A percentile compares a stretch with the other conserved stretches of the same genome.
phyloP scores from a whole-genome alignment of 129 eudicot genomes.

The Sambucus nigra region DNA sequence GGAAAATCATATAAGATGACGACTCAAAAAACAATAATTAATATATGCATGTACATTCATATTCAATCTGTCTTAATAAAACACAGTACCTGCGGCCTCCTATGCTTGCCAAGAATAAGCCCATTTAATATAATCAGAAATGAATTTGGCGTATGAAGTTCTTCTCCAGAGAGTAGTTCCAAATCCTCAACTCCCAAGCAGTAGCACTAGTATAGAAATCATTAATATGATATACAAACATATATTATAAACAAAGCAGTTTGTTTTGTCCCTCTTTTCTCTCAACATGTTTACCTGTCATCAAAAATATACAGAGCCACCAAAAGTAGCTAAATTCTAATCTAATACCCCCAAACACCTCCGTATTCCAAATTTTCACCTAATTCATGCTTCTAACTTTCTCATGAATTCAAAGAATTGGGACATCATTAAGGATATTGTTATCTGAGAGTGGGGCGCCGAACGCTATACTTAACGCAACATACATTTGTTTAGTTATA shows the following conservation, averaged over 20 bases:
- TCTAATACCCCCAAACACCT: too few species aligned
- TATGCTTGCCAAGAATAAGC: slow-evolving; percentile 89
- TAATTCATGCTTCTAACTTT: too few species aligned
- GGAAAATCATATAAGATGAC: neutral
- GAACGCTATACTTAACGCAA: too few species aligned
- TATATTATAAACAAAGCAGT: neutral
- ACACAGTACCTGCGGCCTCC: slow-evolving; percentile 55
- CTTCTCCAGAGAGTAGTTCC: slow-evolving; percentile 76
- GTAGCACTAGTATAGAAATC: slow-evolving; percentile 38
- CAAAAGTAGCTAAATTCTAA: too few species aligned
- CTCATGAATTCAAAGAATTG: too few species aligned
- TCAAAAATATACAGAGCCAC: too few species aligned
- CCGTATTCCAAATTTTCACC: too few species aligned
- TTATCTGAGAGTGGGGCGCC: too few species aligned
- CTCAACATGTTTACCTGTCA: too few species aligned
- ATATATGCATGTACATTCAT: neutral
- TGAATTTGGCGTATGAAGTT: slow-evolving; percentile 74
- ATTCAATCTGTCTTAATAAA: neutral
- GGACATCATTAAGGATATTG: too few species aligned
- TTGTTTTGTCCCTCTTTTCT: too few species aligned
- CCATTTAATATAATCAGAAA: slow-evolving; percentile 78
- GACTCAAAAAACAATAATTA: neutral
- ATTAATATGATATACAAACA: neutral
- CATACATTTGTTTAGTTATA: too few species aligned
- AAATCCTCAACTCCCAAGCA: slow-evolving; percentile 81